phyloP scores from a whole-genome alignment of 306 rosid genomes.

The Rubus idaeus region DNA sequence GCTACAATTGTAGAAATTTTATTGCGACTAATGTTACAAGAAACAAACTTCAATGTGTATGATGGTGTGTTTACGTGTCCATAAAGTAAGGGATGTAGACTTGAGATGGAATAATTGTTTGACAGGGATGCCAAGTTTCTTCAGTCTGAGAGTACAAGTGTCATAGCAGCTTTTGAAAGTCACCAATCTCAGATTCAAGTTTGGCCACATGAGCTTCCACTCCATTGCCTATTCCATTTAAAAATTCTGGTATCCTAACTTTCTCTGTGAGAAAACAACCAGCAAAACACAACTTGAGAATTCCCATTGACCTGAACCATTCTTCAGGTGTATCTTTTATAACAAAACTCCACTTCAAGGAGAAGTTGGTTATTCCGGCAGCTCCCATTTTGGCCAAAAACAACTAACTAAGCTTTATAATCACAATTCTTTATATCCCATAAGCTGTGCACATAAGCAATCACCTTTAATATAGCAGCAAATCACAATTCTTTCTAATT shows the following conservation, averaged over 20 bases:
- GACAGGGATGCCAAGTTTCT: conserved; percentile 81
- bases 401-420: neutral
- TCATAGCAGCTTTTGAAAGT: conserved; percentile 73
- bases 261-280: conserved; percentile 46
- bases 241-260: conserved; percentile 85
- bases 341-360: neutral
- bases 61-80: neutral
- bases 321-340: neutral
- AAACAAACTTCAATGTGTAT: neutral
- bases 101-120: conserved; percentile 53
- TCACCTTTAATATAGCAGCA: neutral
- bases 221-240: conserved; percentile 75
- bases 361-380: neutral
- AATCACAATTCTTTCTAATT: neutral
- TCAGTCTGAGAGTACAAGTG: conserved; percentile 76
- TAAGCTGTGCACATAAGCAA: neutral
- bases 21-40: neutral
- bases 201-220: conserved; percentile 75
- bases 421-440: too few relatives aligned
- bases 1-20: neutral
- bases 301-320: neutral
- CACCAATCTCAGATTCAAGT: conserved; percentile 78
- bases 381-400: neutral
- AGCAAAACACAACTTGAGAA: conserved; percentile 12
- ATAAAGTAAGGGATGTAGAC: conserved; percentile 3